Percentiles rank a stretch among this genome's conserved stretches.
Evolutionary conservation across 176 grass and related monocot species (phyloP).

Genomic region (Oryza rufipogon): DNA sequence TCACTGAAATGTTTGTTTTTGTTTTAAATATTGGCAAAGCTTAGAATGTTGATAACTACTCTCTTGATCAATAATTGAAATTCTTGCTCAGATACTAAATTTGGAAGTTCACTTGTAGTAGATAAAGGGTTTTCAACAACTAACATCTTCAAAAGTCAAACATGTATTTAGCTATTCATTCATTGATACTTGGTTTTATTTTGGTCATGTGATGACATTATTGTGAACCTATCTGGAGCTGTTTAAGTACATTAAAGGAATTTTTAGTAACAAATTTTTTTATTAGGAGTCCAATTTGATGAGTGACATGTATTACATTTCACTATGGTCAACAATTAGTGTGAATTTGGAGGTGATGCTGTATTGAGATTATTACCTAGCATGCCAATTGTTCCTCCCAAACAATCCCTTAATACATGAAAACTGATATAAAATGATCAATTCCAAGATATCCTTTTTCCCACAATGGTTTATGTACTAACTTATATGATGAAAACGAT

Average conservation of each 20-base stretch:
- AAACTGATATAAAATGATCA: neutral
- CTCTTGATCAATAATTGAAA: neutral
- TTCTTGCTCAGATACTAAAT: neutral
- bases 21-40: neutral
- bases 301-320: neutral
- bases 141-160: neutral
- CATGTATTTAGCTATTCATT: neutral
- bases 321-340: too few species aligned
- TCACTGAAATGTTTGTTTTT: neutral
- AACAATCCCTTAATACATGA: neutral
- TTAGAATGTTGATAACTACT: neutral
- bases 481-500: neutral
- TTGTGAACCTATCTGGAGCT: neutral
- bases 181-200: neutral
- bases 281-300: neutral
- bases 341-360: neutral
- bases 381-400: neutral
- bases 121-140: conserved; percentile 2
- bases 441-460: neutral
- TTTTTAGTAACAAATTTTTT: neutral
- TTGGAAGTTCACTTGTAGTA: neutral
- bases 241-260: neutral
- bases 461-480: neutral
- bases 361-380: neutral
- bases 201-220: neutral